Evolutionary conservation across 2,329 filamentous ascomycete species (phyloP).

Genomic region (Calonectria ilicicola): DNA sequence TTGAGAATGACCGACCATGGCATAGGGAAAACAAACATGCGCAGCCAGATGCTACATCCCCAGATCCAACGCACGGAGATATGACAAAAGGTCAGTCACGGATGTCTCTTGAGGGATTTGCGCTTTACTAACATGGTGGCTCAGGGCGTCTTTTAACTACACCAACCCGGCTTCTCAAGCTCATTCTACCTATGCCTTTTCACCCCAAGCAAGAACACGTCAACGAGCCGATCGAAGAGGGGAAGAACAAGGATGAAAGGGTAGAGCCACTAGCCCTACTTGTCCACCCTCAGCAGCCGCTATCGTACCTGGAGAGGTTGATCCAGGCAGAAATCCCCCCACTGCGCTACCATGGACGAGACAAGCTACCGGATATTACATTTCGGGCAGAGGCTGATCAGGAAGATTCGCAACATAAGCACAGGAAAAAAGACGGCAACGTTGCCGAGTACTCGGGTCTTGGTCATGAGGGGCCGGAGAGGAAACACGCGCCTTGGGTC

Average conservation of each 20-base stretch:
- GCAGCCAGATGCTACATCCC: conserved; percentile 27
- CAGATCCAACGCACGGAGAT: conserved; percentile 31
- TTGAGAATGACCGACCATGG: conserved; percentile 44
- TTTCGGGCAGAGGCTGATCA: conserved; percentile 84
- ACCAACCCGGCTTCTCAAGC: conserved; percentile 82
- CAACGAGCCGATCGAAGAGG: conserved; percentile 54
- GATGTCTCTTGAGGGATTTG: no score
- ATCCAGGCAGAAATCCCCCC: conserved; percentile 89
- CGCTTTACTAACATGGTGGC: background rate
- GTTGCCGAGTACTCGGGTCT: conserved; percentile 80
- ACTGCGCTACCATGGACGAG: conserved; percentile 71
- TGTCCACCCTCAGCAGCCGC: conserved; percentile 88
- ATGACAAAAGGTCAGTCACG: conserved; percentile 36
- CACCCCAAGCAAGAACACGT: conserved; percentile 53
- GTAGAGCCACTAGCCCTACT: conserved; percentile 89
- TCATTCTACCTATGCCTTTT: conserved; percentile 78
- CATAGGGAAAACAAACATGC: conserved; percentile 33
- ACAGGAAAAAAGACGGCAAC: conserved; percentile 50
- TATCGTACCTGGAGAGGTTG: conserved; percentile 89
- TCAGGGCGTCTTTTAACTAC: conserved; percentile 82
- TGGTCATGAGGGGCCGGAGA: conserved; percentile 69
- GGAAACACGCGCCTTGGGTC: conserved; percentile 71
- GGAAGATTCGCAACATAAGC: conserved; percentile 57
- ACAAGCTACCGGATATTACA: conserved; percentile 78
- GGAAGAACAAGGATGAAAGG: conserved; percentile 44